Evolutionary conservation across 306 rosid species (phyloP).

Genomic region (Elaeagnus macrophylla): DNA sequence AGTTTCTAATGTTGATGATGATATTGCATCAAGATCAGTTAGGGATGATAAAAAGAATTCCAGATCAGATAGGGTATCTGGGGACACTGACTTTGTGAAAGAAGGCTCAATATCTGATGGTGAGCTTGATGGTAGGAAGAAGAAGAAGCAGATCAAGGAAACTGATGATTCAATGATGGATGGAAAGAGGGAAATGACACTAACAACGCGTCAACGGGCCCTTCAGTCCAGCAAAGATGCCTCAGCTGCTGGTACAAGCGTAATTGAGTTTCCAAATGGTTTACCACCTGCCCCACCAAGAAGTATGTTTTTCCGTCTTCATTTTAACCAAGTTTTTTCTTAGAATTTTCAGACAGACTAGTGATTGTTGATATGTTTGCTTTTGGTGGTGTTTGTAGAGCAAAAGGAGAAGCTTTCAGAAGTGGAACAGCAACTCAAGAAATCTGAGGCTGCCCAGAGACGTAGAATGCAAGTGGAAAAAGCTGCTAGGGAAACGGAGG

Average conservation of each 20-base stretch:
- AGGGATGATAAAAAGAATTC: constrained; percentile 20
- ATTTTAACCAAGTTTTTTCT: neutral
- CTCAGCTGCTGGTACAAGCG: constrained; percentile 16
- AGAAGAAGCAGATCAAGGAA: constrained; percentile 31
- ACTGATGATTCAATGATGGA: constrained; percentile 15
- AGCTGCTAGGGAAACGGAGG: constrained; percentile 57
- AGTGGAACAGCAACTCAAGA: constrained; percentile 47
- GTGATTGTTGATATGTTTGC: constrained; percentile 4
- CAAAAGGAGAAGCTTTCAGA: constrained; percentile 39
- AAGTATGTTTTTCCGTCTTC: constrained; percentile 23
- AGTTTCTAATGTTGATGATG: constrained; percentile 6
- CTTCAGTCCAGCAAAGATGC: constrained; percentile 25
- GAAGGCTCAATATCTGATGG: constrained; percentile 29
- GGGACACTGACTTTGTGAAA: constrained; percentile 25
- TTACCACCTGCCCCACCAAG: constrained; percentile 19
- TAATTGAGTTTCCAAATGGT: constrained; percentile 21
- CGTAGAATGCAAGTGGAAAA: constrained; percentile 46
- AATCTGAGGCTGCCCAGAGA: constrained; percentile 50
- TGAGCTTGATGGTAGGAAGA: constrained; percentile 19
- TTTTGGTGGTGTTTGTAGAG: constrained; percentile 14
- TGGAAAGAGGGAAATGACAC: constrained; percentile 14
- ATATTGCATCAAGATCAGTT: constrained; percentile 10
- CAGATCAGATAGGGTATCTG: constrained; percentile 15
- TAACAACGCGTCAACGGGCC: constrained; percentile 24
- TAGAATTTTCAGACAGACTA: neutral